Base-by-base conservation (phyloP, 257 asterid species). In the Solanum tacnaense region DNA sequence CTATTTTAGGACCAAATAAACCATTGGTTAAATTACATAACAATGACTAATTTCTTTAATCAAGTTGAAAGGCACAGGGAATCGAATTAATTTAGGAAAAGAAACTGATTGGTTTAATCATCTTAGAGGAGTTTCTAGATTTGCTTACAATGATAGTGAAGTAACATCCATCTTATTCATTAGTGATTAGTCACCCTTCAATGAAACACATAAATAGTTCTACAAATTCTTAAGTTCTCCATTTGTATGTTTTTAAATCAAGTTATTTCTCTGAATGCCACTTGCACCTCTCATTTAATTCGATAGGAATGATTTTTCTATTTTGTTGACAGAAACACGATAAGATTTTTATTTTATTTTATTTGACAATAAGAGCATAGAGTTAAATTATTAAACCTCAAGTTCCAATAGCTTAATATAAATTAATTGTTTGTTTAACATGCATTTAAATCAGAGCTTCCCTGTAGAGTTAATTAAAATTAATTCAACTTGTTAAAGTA, bases 271-370 rank as follows among this genome's bases (percentile, higher is more conserved):
- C 20, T 65, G 68, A 67, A 68, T 85, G 85, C 87, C 87, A 87
- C 85, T 35, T 89, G 87, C 89, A 87, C 83, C 52, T 58, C 86
- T 60, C 90, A 86, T 90, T 88, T 56, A 88, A 72, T 72, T 86
- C 79, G 88, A 83, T 4, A 60, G 88, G 74, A 86, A 32, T 44
- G 10, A 46, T 46, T 81, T 81, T 81, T 15, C 27, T 25, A 81
- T 27, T 46, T 16, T 82, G 13, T 49, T 82, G 86, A 49, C 44
- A 49, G 44, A 9, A 52, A 49, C 18, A 27, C 39, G 29, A 79
- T 27, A 46, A 79, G 85, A 79, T 79, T 10, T 23, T n/a, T 65
- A 65, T n/a, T 44, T 27, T 46, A 18, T 79, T 27, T 79, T 44
- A 44, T 79, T 44, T 25, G 38, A 79, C 38, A 44, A 18, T 56